Conservation (phyloP, 306 rosid species). For the Pyrus bretschneideri region DNA sequence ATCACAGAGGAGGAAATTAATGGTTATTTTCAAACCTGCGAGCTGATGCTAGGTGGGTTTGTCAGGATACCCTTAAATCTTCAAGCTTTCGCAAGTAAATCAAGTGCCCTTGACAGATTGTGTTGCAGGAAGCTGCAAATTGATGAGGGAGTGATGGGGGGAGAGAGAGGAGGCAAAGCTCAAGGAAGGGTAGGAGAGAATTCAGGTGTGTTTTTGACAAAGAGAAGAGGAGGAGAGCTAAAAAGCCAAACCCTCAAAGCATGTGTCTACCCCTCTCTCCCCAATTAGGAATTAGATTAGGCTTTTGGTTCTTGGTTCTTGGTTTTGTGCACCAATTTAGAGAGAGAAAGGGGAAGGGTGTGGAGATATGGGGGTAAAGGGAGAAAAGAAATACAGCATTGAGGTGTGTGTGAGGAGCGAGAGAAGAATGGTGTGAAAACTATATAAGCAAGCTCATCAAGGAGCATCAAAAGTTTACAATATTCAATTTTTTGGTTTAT, state of each 20-base stretch:
- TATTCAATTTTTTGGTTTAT: neutral
- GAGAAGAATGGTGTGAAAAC: slow-evolving; percentile 36
- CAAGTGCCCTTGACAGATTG: slow-evolving; percentile 28
- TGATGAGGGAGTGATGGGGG: slow-evolving; percentile 22
- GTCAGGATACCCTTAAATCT: slow-evolving; percentile 13
- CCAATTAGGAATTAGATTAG: neutral
- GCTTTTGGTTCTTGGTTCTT: slow-evolving; percentile 5
- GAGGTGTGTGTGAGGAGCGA: slow-evolving; percentile 16
- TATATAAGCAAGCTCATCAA: slow-evolving; percentile 27
- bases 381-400: slow-evolving; percentile 50
- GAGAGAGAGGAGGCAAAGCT: slow-evolving; percentile 33
- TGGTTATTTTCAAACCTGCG: slow-evolving; percentile 28
- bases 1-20: slow-evolving; percentile 15
- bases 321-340: slow-evolving; percentile 17
- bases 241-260: slow-evolving; percentile 53
- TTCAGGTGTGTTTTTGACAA: slow-evolving; percentile 25
- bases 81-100: slow-evolving; percentile 26
- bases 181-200: slow-evolving; percentile 26
- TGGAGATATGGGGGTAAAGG: slow-evolving; percentile 12
- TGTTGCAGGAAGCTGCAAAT: slow-evolving; percentile 24
- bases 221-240: slow-evolving; percentile 8
- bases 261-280: slow-evolving; percentile 42
- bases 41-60: slow-evolving; percentile 32
- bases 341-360: neutral
- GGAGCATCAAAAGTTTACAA: neutral